Conservation (phyloP, 306 rosid species). For the Vigna trinervia region DNA sequence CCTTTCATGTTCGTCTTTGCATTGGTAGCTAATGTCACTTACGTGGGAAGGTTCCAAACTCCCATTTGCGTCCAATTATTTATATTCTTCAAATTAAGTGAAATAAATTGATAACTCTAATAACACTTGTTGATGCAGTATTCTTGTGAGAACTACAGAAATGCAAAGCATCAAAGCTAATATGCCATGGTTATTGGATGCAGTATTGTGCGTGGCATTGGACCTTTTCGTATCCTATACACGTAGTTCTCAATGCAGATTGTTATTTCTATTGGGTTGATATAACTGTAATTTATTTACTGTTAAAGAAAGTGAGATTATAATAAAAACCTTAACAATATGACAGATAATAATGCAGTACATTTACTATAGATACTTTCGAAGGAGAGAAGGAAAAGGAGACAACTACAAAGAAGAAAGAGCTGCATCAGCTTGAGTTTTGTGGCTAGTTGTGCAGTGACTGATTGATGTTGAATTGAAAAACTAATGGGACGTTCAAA, state of each 20-base stretch:
- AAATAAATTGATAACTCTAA: not conserved
- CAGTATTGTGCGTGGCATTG: conserved; percentile 72
- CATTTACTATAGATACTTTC: conserved; percentile 58
- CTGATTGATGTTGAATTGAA: conserved; percentile 6
- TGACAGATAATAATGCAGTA: conserved; percentile 73
- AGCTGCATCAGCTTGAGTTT: conserved; percentile 32
- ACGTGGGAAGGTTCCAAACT: conserved; percentile 68
- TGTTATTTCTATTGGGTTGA: not conserved
- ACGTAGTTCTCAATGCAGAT: not conserved
- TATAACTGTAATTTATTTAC: not conserved
- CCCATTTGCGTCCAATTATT: not conserved
- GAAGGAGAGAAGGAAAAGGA: conserved; percentile 22
- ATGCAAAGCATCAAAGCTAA: conserved; percentile 77
- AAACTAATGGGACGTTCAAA: not conserved
- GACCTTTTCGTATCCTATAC: conserved; percentile 87
- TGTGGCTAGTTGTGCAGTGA: conserved; percentile 11
- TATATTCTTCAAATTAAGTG: not conserved
- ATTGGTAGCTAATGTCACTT: conserved; percentile 73
- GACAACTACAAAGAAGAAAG: conserved; percentile 49
- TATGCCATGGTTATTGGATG: conserved; percentile 94
- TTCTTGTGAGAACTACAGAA: conserved; percentile 70
- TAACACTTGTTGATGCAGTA: conserved; percentile 55
- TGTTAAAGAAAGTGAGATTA: not conserved
- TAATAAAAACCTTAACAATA: conserved; percentile 48
- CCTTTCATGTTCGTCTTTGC: conserved; percentile 94